phyloP scores from a whole-genome alignment of 108 stramenopile species.

The Mediolabrus comicus region DNA sequence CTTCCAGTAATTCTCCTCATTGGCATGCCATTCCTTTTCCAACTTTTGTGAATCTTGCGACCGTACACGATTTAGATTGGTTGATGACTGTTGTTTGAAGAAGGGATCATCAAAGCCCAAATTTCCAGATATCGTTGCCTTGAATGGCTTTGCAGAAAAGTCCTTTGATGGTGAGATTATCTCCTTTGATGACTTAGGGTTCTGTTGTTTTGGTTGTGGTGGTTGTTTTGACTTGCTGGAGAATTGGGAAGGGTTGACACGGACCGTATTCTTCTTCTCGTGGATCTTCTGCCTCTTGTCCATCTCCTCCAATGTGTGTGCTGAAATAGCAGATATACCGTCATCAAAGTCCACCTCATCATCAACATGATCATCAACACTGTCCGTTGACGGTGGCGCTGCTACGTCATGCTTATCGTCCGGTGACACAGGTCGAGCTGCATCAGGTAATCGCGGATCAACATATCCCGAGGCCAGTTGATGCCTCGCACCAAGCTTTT shows the following conservation, averaged over 20 bases:
- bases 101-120: neutral
- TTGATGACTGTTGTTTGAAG: neutral
- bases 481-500: constrained; percentile 37
- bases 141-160: neutral
- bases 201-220: neutral
- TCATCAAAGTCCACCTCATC: constrained; percentile 61
- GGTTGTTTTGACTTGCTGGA: neutral
- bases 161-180: too few relatives aligned
- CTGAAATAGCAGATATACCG: constrained; percentile 70
- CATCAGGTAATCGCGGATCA: constrained; percentile 28
- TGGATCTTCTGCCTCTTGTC: constrained; percentile 19
- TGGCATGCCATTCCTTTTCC: neutral
- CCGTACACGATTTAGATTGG: neutral
- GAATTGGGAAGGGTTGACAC: constrained; percentile 7
- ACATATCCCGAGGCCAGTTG: constrained; percentile 32
- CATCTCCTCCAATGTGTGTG: constrained; percentile 78
- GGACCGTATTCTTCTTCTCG: neutral
- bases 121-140: neutral
- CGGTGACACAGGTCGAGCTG: constrained; percentile 20
- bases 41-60: neutral
- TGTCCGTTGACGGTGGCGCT: neutral
- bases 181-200: too few relatives aligned
- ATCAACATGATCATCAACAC: constrained; percentile 15
- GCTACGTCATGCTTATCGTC: constrained; percentile 2
- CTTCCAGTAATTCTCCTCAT: constrained; percentile 15